phyloP scores from a whole-genome alignment of 495 filamentous ascomycete species.

The Chaetomium tenue region DNA sequence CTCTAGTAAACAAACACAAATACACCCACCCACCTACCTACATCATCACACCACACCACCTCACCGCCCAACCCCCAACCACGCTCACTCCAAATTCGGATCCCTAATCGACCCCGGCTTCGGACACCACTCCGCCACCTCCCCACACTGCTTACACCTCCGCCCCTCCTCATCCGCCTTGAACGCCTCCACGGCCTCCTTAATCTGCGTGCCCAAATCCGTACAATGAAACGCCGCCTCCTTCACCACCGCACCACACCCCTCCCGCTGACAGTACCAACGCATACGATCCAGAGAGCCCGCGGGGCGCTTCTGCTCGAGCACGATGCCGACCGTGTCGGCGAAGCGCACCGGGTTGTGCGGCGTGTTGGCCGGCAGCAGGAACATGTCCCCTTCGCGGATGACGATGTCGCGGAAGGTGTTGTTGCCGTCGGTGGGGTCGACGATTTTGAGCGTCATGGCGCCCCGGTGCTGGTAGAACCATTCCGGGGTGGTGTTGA shows the following conservation, averaged over 20 bases:
- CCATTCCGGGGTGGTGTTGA: constrained; percentile 94
- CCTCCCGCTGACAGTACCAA: constrained; percentile 75
- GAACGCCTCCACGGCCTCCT: constrained; percentile 84
- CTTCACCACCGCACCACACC: constrained; percentile 71
- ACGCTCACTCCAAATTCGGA: constrained; percentile 50
- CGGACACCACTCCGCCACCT: constrained; percentile 59
- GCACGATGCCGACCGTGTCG: constrained; percentile 73
- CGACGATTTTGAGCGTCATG: constrained; percentile 92
- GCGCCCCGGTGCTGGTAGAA: constrained; percentile 94
- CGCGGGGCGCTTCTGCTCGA: constrained; percentile 79
- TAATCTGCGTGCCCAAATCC: constrained; percentile 95
- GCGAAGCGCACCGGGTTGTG: constrained; percentile 71
- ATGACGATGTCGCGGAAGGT: constrained; percentile 83
- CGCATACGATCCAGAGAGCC: constrained; percentile 73
- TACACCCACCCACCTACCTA: neutral
- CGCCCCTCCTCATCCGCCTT: constrained; percentile 67
- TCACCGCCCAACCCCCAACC: neutral
- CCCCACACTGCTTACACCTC: constrained; percentile 76
- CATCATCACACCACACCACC: neutral
- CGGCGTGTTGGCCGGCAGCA: constrained; percentile 86
- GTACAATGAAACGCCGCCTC: constrained; percentile 86
- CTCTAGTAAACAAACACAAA: neutral
- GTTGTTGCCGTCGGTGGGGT: constrained; percentile 47
- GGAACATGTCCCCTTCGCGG: constrained; percentile 89
- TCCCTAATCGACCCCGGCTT: constrained; percentile 50